A percentile compares a stretch with the other conserved stretches of the same genome.
phyloP scores from a whole-genome alignment of 2,329 filamentous ascomycete genomes.

The Ilyonectria mors-panacis region DNA sequence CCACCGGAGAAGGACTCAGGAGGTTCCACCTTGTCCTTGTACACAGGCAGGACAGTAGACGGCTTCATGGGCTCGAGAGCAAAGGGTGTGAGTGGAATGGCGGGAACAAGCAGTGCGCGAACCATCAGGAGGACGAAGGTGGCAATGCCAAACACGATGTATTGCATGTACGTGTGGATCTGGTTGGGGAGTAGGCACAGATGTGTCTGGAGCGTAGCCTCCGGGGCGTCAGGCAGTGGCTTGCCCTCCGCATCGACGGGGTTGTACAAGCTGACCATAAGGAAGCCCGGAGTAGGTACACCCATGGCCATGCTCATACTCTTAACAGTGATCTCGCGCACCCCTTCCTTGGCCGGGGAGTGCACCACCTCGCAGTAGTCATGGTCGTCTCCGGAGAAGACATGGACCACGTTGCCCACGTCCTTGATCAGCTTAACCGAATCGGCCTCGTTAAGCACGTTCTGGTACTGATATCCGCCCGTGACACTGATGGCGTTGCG shows the following conservation, averaged over 20 bases:
- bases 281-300: constrained; percentile 87
- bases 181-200: constrained; percentile 94
- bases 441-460: constrained; percentile 84
- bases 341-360: constrained; percentile 74
- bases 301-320: constrained; percentile 98
- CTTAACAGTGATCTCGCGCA: constrained; percentile 93
- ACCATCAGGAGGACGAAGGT: constrained; percentile 65
- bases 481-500: constrained; percentile 84
- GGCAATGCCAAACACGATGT: constrained; percentile 74
- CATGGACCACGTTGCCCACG: constrained; percentile 85
- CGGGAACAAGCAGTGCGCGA: constrained; percentile 70
- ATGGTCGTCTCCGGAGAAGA: constrained; percentile 97
- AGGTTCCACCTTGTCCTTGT: constrained; percentile 68
- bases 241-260: constrained; percentile 77
- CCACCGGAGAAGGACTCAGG: constrained; percentile 45
- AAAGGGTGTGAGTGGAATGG: constrained; percentile 68
- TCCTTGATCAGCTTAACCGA: constrained; percentile 82
- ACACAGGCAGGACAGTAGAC: constrained; percentile 57
- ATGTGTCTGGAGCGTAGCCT: constrained; percentile 84
- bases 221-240: constrained; percentile 59
- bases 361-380: constrained; percentile 96
- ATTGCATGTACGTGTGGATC: constrained; percentile 85
- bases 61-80: constrained; percentile 61
- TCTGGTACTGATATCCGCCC: constrained; percentile 95
- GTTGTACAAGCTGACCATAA: constrained; percentile 93